These are phyloP conservation scores for Perkinsela sp. DNA, from an alignment of 208 protist species.

Conservation along the genomic window DNA sequence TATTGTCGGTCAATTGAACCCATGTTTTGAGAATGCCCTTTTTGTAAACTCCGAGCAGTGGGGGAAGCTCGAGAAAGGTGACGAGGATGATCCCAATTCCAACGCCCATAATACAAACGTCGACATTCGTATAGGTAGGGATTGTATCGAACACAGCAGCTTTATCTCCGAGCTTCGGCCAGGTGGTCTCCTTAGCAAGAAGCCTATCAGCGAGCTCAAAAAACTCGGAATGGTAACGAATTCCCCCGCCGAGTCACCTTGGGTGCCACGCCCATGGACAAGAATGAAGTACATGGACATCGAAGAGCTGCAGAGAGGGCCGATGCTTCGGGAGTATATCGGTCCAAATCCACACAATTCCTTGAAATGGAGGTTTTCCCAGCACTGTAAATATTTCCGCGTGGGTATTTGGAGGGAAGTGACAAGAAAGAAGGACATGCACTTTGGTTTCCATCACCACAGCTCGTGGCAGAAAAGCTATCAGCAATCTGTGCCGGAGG, in stretches of 20 bases:
- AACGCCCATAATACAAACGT: conserved; percentile 8
- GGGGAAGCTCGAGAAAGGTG: background rate
- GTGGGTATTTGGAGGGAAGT: conserved; percentile 47
- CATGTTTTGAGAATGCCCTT: conserved; percentile 27
- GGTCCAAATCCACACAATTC: conserved; percentile 51
- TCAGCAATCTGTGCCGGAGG: conserved; percentile 51
- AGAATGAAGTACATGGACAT: conserved; percentile 60
- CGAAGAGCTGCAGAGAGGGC: conserved; percentile 53
- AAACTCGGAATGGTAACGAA: conserved; percentile 37
- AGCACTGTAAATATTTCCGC: conserved; percentile 49
- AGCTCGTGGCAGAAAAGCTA: conserved; percentile 60
- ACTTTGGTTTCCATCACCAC: conserved; percentile 41
- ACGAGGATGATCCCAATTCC: background rate
- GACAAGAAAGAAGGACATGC: conserved; percentile 54
- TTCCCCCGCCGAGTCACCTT: conserved; percentile 32
- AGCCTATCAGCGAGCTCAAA: conserved; percentile 8
- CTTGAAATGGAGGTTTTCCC: conserved; percentile 52
- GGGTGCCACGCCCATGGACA: conserved; percentile 46
- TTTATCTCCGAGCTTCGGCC: conserved; percentile 46
- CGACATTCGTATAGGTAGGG: conserved; percentile 41
- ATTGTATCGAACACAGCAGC: conserved; percentile 49
- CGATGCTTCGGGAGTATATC: conserved; percentile 46
- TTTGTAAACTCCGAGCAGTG: conserved; percentile 30
- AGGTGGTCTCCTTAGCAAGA: conserved; percentile 9
- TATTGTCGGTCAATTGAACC: conserved; percentile 31